Conservation (phyloP, 305 asterid species). For the Fraxinus ornus region DNA sequence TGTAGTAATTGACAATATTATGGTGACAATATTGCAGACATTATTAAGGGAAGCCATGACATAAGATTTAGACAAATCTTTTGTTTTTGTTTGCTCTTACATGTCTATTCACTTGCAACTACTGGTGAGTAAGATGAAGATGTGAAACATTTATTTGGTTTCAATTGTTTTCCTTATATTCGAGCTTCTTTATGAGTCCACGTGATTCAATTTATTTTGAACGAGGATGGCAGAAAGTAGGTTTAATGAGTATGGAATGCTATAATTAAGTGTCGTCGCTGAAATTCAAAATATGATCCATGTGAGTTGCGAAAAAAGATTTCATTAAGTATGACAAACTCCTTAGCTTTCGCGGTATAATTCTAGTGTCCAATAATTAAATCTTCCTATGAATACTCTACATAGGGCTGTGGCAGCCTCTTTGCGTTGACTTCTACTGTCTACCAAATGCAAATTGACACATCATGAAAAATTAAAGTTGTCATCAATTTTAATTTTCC, state of each 20-base stretch:
- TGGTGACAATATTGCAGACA: background rate
- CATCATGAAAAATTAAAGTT: no score
- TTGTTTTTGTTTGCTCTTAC: background rate
- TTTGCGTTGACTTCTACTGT: no score
- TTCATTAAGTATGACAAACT: background rate
- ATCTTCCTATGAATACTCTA: background rate
- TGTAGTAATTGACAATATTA: background rate
- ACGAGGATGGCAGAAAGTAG: background rate
- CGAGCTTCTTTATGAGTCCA: background rate
- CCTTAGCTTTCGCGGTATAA: background rate
- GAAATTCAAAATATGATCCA: background rate
- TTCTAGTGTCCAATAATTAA: background rate
- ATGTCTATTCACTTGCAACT: background rate
- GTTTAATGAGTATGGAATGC: background rate
- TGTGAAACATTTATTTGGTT: background rate
- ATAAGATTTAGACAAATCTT: background rate
- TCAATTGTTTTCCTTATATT: background rate
- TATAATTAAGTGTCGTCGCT: background rate
- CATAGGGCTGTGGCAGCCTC: background rate
- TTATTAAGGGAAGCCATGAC: background rate
- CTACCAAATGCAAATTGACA: no score
- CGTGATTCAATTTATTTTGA: background rate
- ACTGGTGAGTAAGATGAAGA: background rate
- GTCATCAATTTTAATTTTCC: no score
- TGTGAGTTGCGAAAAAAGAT: background rate